phyloP scores from a whole-genome alignment of 2,329 filamentous ascomycete species.

The Leptographium procerum region DNA sequence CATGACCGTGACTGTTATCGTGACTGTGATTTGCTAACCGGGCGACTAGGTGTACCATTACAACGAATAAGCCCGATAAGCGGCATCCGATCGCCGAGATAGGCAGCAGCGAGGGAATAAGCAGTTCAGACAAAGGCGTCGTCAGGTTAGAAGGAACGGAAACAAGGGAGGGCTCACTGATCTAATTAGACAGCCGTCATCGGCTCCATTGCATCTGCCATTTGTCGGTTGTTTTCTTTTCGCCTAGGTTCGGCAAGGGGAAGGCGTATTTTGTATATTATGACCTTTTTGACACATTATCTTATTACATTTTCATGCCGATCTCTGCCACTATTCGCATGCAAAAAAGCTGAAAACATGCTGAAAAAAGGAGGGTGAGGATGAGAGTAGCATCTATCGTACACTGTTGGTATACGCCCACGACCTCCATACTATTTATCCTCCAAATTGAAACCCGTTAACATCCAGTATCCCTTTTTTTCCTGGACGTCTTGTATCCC shows the following conservation, averaged over 20 bases:
- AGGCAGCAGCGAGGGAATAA: neutral
- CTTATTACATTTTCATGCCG: neutral
- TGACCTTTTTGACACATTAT: neutral
- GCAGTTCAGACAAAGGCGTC: neutral
- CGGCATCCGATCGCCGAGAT: too few species aligned
- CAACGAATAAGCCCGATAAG: conserved; percentile 52
- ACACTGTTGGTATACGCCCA: too few species aligned
- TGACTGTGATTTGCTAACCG: neutral
- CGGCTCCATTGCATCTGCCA: neutral
- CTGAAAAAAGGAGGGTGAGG: too few species aligned
- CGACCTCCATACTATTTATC: too few species aligned
- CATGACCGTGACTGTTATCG: neutral
- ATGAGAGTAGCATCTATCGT: too few species aligned
- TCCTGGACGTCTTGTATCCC: too few species aligned
- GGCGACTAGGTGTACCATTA: conserved; percentile 72
- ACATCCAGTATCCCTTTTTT: too few species aligned
- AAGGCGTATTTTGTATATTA: conserved; percentile 11
- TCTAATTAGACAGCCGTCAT: neutral
- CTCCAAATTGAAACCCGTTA: too few species aligned
- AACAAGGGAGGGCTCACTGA: neutral
- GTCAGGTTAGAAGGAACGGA: neutral
- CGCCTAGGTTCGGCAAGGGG: conserved; percentile 5
- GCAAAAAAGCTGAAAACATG: too few species aligned
- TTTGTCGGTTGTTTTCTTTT: neutral
- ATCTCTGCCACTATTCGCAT: neutral